phyloP scores from a whole-genome alignment of 2,329 filamentous ascomycete species.

The Aspergillus niger region DNA sequence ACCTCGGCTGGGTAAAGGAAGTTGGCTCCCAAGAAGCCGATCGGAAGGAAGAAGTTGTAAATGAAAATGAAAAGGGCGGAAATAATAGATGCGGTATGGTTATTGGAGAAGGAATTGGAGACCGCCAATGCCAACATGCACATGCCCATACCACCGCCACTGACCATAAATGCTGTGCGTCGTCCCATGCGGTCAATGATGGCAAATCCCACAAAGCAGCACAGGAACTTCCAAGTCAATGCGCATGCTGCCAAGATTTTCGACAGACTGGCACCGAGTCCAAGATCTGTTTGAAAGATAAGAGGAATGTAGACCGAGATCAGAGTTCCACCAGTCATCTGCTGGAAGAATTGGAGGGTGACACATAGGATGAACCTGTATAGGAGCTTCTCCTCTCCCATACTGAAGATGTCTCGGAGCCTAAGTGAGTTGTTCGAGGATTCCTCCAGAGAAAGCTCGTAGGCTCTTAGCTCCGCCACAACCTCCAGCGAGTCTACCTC shows the following conservation, averaged over 20 bases:
- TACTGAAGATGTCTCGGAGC: conserved; percentile 55
- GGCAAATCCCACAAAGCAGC: conserved; percentile 19
- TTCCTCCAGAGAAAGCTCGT: conserved; percentile 49
- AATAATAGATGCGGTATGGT: conserved; percentile 11
- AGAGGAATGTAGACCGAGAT: conserved; percentile 45
- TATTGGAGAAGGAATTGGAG: conserved; percentile 16
- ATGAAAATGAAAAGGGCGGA: conserved; percentile 22
- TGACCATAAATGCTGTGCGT: conserved; percentile 22
- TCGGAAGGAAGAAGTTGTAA: conserved; percentile 25
- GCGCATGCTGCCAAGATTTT: conserved; percentile 19
- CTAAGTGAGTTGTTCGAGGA: conserved; percentile 44
- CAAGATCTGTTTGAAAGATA: conserved; percentile 21
- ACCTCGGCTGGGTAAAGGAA: conserved; percentile 26
- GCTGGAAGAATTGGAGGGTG: conserved; percentile 52
- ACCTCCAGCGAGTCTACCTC: conserved; percentile 39
- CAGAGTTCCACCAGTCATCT: conserved; percentile 36
- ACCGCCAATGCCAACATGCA: conserved; percentile 22
- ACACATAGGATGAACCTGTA: conserved; percentile 52
- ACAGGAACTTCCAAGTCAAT: conserved; percentile 22
- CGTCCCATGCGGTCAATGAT: conserved; percentile 22
- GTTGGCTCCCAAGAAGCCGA: conserved; percentile 23
- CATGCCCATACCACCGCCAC: conserved; percentile 19
- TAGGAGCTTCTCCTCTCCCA: conserved; percentile 51
- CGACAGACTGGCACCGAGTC: conserved; percentile 9
- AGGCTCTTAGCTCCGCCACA: conserved; percentile 49